Evolutionary conservation across 2,329 filamentous ascomycete species (phyloP).

Genomic region (Claviceps sp.): DNA sequence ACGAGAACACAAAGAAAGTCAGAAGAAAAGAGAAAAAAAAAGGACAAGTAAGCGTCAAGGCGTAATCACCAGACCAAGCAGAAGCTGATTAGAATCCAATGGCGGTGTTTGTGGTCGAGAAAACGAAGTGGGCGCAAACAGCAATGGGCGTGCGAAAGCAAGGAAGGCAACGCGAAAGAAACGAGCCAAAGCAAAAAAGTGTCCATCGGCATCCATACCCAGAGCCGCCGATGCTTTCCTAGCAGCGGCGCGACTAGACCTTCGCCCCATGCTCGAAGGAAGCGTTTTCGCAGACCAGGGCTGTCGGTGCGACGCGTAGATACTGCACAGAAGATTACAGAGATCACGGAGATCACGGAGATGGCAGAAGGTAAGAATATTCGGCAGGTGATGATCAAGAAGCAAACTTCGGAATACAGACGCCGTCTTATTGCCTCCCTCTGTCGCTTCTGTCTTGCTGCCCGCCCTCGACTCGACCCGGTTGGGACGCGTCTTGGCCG

Average conservation of each 20-base stretch:
- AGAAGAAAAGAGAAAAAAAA: not conserved
- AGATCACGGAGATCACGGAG: not conserved
- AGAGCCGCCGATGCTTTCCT: slow-evolving; percentile 39
- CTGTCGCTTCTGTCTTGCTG: not conserved
- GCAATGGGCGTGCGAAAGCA: slow-evolving; percentile 1
- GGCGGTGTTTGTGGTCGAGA: not conserved
- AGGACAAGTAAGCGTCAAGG: not conserved
- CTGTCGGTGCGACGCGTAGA: not conserved
- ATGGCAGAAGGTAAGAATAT: not conserved
- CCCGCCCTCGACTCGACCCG: slow-evolving; percentile 3
- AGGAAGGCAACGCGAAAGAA: not conserved
- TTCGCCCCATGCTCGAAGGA: slow-evolving; percentile 20
- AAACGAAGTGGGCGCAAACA: not conserved
- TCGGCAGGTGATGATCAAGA: not conserved
- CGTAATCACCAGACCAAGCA: not conserved
- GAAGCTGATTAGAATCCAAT: not conserved
- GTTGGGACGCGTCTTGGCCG: slow-evolving; percentile 14
- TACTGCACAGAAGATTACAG: not conserved
- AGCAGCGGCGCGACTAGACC: slow-evolving; percentile 39
- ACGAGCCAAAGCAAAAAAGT: not conserved
- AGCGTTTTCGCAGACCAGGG: not conserved
- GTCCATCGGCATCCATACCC: slow-evolving; percentile 29
- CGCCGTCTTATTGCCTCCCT: not conserved
- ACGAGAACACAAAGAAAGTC: not conserved
- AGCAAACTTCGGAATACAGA: not conserved